Evolutionary conservation across 1,284 basidiomycete species (phyloP), one percentile per base, ranked within the genome.

Genomic region (Mycosarcoma maydis): DNA sequence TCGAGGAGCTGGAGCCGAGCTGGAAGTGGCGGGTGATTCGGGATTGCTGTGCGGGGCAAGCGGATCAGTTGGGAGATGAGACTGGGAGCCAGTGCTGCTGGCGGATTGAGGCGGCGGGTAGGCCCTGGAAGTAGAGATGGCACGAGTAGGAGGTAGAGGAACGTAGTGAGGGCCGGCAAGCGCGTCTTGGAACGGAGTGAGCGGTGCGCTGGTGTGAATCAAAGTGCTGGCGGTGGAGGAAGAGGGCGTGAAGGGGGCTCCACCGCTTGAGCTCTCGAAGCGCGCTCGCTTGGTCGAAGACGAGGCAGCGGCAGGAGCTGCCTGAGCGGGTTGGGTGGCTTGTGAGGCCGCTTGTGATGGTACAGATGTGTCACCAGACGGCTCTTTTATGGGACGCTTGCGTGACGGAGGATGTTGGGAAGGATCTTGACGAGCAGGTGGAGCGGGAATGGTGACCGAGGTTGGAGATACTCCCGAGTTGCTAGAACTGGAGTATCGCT

Each of bases 221-320:
- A 23, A 33, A 10, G 33, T 27, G 20, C 26, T 17, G 29, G 46
- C 8, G 34, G 47, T 9, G 30, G 48, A 4, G 32, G 46, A 24
- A 19, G 58, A 20, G 39, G 52, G 16, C 9, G 53, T 30, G 33
- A 40, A 45, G 26, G 42, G 14, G 30, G 39, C 39, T 33, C 30
- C 55, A 48, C 54, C 55, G 55, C 54, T 47, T 17, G 55, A 22
- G 43, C 46, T 58, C 38, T 54, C 66, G 55, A 69, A 69, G 29
- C 66, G 59, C 45, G 66, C 59, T 51, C 59, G 62, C 54, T 69
- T 69, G 38, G 48, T 38, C 23, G 59, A 58, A 50, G 58, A 41
- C 20, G 50, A 49, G 54, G 43, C 51, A 55, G 65, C 66, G 48
- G 66, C 55, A 36, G 50, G 9, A 33, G 55, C 49, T 49, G 52